phyloP scores from a whole-genome alignment of 305 asterid species.

The Fraxinus sp. region DNA sequence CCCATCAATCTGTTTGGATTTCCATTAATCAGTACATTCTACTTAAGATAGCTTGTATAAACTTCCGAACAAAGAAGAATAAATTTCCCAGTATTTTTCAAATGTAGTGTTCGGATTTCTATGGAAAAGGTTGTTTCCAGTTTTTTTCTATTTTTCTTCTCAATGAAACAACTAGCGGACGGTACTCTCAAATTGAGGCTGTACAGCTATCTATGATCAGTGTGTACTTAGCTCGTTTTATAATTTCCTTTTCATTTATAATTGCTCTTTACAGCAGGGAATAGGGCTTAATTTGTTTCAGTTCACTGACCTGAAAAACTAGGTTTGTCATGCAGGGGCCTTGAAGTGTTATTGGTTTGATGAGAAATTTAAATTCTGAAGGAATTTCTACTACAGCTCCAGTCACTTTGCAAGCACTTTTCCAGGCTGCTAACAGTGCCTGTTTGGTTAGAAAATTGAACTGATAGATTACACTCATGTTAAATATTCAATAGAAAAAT shows the following conservation, averaged over 20 bases:
- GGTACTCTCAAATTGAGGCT: too few species aligned
- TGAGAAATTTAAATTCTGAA: slow-evolving; percentile 43
- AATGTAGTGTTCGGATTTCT: neutral
- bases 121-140: neutral
- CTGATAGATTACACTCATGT: neutral
- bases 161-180: too few species aligned
- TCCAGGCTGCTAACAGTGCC: slow-evolving; percentile 77
- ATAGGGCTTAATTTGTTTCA: neutral
- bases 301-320: slow-evolving; percentile 48
- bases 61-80: neutral
- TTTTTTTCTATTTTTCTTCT: too few species aligned
- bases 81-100: neutral
- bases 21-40: neutral
- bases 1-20: slow-evolving; percentile 59
- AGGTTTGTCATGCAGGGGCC: slow-evolving; percentile 76
- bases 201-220: too few species aligned
- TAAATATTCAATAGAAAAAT: neutral
- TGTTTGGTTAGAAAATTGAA: slow-evolving; percentile 21
- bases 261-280: neutral
- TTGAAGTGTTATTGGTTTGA: slow-evolving; percentile 64
- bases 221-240: too few species aligned
- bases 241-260: neutral
- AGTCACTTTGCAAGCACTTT: slow-evolving; percentile 52
- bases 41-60: neutral
- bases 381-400: slow-evolving; percentile 62